Conservation (phyloP, 805 yeast species). For the Metschnikowia kunwiensis region DNA sequence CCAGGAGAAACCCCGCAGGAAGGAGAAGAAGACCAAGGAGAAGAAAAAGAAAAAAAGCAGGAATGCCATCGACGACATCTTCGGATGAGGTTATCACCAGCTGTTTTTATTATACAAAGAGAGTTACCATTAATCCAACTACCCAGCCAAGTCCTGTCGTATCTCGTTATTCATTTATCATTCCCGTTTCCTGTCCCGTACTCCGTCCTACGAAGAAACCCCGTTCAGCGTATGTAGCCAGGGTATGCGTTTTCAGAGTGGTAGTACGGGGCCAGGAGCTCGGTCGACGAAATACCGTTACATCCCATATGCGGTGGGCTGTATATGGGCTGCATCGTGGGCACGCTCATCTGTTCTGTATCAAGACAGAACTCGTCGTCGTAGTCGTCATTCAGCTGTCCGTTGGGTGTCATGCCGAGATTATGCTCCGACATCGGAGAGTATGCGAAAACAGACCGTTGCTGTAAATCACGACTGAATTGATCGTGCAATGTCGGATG, state of each 20-base stretch:
- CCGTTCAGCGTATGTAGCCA: too few relatives aligned
- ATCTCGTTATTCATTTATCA: too few relatives aligned
- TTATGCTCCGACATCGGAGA: slow-evolving; percentile 8
- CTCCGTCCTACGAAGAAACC: too few relatives aligned
- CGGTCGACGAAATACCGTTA: too few relatives aligned
- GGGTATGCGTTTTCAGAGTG: too few relatives aligned
- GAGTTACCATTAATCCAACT: too few relatives aligned
- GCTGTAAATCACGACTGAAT: slow-evolving; percentile 1
- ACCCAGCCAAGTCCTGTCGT: too few relatives aligned
- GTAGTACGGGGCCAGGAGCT: too few relatives aligned
- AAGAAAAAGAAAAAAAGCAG: slow-evolving; percentile 35
- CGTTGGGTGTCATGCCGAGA: slow-evolving; percentile 1
- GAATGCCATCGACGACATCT: slow-evolving; percentile 71
- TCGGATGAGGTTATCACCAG: too few relatives aligned
- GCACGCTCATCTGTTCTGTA: slow-evolving; percentile 36
- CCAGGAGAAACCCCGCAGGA: slow-evolving; percentile 11
- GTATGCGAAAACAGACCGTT: slow-evolving; percentile 1
- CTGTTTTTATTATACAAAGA: too few relatives aligned
- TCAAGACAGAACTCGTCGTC: slow-evolving; percentile 45
- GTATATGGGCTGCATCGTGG: not conserved
- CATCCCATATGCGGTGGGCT: too few relatives aligned
- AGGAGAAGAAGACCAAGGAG: slow-evolving; percentile 12
- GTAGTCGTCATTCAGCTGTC: slow-evolving; percentile 28
- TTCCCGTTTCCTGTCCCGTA: too few relatives aligned
- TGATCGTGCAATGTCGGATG: slow-evolving; percentile 8